Conservation (phyloP, 2,329 filamentous ascomycete species). For the Aspergillus neoniger region DNA sequence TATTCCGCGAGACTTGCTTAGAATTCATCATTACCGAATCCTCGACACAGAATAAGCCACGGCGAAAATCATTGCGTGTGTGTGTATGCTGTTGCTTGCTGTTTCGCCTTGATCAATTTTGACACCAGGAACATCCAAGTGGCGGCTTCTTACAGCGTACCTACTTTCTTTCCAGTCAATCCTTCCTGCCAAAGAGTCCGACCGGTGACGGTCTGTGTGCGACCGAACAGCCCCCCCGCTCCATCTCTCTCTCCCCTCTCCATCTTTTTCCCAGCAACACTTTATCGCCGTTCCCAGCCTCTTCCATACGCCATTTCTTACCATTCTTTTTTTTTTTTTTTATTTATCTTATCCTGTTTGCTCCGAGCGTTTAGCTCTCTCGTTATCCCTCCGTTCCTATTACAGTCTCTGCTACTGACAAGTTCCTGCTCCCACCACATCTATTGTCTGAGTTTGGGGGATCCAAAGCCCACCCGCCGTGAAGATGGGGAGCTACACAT, state of each 20-base stretch:
- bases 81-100: not conserved
- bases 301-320: not conserved
- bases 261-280: slow-evolving; percentile 1
- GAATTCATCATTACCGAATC: not conserved
- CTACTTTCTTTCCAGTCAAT: not conserved
- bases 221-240: slow-evolving; percentile 19
- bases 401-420: slow-evolving; percentile 1
- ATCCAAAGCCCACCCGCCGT: slow-evolving; percentile 1
- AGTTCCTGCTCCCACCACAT: not conserved
- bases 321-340: not conserved
- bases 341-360: not conserved
- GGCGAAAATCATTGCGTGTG: not conserved
- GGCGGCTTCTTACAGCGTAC: not conserved
- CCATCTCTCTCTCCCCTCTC: not conserved
- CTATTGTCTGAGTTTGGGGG: not conserved
- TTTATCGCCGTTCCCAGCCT: slow-evolving; percentile 16
- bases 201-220: slow-evolving; percentile 8
- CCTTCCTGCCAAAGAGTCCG: slow-evolving; percentile 10
- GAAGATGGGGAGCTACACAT: slow-evolving; percentile 41
- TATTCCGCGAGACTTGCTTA: not conserved
- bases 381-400: not conserved
- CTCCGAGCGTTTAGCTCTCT: not conserved
- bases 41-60: not conserved
- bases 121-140: not conserved
- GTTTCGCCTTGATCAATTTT: too few species aligned